Conservation (phyloP, 192 early-diverging fungal genomes). For the Podochytrium sp. region DNA sequence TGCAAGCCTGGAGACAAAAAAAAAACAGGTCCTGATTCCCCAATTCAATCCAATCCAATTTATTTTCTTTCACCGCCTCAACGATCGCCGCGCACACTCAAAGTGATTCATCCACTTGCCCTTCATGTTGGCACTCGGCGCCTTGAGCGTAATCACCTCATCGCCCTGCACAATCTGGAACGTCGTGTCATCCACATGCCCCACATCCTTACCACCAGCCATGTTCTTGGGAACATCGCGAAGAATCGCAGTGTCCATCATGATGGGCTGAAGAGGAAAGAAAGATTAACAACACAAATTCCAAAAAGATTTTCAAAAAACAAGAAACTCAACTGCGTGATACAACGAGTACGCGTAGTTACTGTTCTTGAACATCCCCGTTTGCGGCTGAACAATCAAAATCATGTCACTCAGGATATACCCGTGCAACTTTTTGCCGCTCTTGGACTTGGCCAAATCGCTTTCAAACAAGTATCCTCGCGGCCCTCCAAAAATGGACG, state of each 20-base stretch:
- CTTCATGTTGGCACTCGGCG: constrained; percentile 56
- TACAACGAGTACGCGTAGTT: constrained; percentile 43
- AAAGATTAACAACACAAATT: neutral
- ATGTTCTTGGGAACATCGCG: constrained; percentile 36
- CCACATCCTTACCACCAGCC: constrained; percentile 33
- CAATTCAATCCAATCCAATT: neutral
- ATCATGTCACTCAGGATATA: constrained; percentile 64
- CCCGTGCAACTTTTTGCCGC: constrained; percentile 73
- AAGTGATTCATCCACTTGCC: constrained; percentile 56
- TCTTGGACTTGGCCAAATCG: constrained; percentile 72
- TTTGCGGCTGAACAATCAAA: constrained; percentile 53
- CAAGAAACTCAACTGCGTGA: constrained; percentile 42
- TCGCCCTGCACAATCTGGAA: constrained; percentile 66
- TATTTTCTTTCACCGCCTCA: constrained; percentile 4
- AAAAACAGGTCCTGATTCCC: neutral
- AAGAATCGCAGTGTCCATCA: constrained; percentile 40
- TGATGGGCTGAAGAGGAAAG: constrained; percentile 36
- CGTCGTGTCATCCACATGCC: constrained; percentile 50
- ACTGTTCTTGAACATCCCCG: constrained; percentile 22
- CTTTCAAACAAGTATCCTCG: constrained; percentile 76
- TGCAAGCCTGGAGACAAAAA: neutral
- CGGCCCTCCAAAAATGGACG: constrained; percentile 58
- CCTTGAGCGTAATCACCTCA: constrained; percentile 58
- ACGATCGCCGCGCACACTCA: constrained; percentile 5
- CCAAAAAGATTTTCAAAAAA: constrained; percentile 11